phyloP scores from a whole-genome alignment of 1,284 basidiomycete genomes.

The Ceratobasidium sp. region DNA sequence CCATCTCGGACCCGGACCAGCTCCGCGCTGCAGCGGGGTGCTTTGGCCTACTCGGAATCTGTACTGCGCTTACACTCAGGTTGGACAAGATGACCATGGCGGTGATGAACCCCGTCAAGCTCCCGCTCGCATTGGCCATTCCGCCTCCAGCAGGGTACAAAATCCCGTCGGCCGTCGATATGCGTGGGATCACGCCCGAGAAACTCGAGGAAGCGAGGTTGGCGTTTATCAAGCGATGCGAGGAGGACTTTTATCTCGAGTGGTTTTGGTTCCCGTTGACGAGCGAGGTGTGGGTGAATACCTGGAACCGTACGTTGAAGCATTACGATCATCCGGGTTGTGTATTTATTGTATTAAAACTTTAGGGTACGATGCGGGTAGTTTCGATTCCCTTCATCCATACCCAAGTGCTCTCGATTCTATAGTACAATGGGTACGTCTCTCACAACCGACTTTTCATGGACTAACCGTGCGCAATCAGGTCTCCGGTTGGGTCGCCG shows the following conservation, averaged over 20 bases:
- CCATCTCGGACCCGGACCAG: constrained; percentile 37
- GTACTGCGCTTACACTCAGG: constrained; percentile 39
- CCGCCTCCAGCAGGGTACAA: constrained; percentile 40
- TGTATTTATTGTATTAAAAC: neutral
- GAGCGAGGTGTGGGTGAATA: constrained; percentile 41
- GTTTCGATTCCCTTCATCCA: neutral
- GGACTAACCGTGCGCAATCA: too few species aligned
- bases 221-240: constrained; percentile 38
- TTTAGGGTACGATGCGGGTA: neutral
- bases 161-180: constrained; percentile 8
- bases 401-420: constrained; percentile 11
- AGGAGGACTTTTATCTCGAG: constrained; percentile 42
- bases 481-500: constrained; percentile 14
- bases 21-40: constrained; percentile 40
- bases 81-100: constrained; percentile 39
- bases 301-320: constrained; percentile 35
- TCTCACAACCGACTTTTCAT: neutral
- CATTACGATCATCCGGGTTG: neutral
- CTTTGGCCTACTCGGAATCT: constrained; percentile 41
- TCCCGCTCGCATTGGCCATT: constrained; percentile 38
- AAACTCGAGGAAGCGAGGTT: constrained; percentile 36
- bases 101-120: constrained; percentile 40
- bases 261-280: constrained; percentile 43
- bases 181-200: constrained; percentile 31
- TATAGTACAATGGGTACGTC: constrained; percentile 14